phyloP scores from a whole-genome alignment of 345 rosid genomes.

The Cardamine occulta region DNA sequence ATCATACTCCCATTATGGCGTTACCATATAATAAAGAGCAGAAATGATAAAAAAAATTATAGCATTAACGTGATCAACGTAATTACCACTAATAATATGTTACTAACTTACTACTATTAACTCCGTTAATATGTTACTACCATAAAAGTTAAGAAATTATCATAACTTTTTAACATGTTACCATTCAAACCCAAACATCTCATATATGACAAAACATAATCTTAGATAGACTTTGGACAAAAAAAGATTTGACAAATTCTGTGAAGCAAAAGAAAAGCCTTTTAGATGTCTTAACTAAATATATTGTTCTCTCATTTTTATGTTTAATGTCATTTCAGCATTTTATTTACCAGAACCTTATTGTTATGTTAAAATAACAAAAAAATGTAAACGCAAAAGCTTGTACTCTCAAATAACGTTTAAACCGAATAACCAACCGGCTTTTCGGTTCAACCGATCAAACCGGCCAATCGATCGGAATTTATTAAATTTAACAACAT shows the following conservation, averaged over 20 bases:
- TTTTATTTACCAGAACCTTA: background rate
- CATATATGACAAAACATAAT: background rate
- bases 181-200: background rate
- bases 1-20: background rate
- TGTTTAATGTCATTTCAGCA: background rate
- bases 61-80: background rate
- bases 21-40: too few relatives aligned
- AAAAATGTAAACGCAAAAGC: background rate
- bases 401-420: background rate
- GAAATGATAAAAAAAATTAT: too few relatives aligned
- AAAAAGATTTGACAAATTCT: background rate
- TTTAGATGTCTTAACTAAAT: too few relatives aligned
- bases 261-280: background rate
- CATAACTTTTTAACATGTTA: background rate
- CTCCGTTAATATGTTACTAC: background rate
- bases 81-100: background rate
- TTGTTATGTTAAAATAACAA: background rate
- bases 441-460: background rate
- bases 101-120: background rate
- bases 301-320: background rate
- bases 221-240: background rate
- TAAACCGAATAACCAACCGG: background rate
- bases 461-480: slow-evolving; percentile 11
- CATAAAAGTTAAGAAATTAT: background rate
- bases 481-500: background rate